Conservation (phyloP, 164 flowering plant genomes). For the Sedum album region DNA sequence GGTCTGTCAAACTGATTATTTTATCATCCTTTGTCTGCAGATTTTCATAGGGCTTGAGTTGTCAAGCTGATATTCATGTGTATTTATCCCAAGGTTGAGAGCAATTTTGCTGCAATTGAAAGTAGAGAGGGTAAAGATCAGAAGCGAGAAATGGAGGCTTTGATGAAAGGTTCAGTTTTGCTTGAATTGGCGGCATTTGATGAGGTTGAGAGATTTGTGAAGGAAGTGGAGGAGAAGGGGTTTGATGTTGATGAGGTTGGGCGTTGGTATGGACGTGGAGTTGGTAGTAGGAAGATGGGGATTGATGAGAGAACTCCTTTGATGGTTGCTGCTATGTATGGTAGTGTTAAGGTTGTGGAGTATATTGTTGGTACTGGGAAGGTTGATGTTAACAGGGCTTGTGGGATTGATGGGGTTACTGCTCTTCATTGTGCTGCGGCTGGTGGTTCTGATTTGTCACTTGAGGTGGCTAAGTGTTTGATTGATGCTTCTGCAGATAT, state of each 20-base stretch:
- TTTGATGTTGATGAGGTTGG: slow-evolving; percentile 40
- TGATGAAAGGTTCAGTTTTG: slow-evolving; percentile 28
- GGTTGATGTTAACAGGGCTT: slow-evolving; percentile 52
- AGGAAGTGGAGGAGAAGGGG: slow-evolving; percentile 44
- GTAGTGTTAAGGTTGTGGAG: slow-evolving; percentile 52
- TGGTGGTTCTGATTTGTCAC: slow-evolving; percentile 50
- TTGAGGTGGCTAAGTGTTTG: slow-evolving; percentile 46
- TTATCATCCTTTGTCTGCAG: slow-evolving; percentile 17
- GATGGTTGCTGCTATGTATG: slow-evolving; percentile 70
- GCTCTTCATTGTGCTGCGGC: slow-evolving; percentile 89
- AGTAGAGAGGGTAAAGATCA: slow-evolving; percentile 33
- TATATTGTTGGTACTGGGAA: slow-evolving; percentile 36
- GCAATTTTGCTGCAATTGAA: slow-evolving; percentile 12
- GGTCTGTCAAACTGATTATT: background rate
- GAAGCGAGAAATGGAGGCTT: slow-evolving; percentile 14
- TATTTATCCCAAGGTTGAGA: slow-evolving; percentile 27
- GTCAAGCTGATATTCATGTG: slow-evolving; percentile 20
- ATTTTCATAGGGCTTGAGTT: slow-evolving; percentile 10
- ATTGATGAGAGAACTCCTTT: slow-evolving; percentile 72
- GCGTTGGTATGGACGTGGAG: slow-evolving; percentile 64
- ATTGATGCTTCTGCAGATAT: slow-evolving; percentile 54
- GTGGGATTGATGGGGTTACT: slow-evolving; percentile 63
- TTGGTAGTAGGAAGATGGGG: slow-evolving; percentile 73
- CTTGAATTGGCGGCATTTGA: slow-evolving; percentile 74
- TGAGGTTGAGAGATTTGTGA: slow-evolving; percentile 41